These are phyloP conservation scores for Skeletonema grethae DNA, from an alignment of 108 stramenopile species.

Conservation along the genomic window DNA sequence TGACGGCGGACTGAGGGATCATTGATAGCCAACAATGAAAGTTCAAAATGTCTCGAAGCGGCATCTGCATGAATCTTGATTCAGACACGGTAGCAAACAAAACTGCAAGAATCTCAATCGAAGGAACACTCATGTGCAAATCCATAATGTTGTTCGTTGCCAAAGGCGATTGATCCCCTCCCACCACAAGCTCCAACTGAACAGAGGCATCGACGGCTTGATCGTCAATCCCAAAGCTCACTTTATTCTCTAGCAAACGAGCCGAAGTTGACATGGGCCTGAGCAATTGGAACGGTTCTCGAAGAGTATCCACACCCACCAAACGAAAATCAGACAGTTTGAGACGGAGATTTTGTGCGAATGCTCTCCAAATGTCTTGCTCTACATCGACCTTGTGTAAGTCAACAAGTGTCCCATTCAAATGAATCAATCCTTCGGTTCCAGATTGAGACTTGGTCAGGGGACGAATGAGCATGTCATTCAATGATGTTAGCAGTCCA, in stretches of 20 bases:
- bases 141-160: conserved; percentile 45
- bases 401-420: conserved; percentile 42
- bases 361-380: conserved; percentile 45
- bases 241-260: conserved; percentile 37
- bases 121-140: conserved; percentile 26
- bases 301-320: conserved; percentile 39
- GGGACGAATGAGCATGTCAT: conserved; percentile 59
- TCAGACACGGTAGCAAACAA: conserved; percentile 40
- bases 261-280: conserved; percentile 38
- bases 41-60: conserved; percentile 40
- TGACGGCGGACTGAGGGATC: conserved; percentile 14
- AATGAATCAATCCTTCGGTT: conserved; percentile 40
- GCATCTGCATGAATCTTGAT: conserved; percentile 34
- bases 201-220: conserved; percentile 31
- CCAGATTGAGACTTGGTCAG: conserved; percentile 66
- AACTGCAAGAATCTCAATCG: conserved; percentile 36
- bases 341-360: conserved; percentile 41
- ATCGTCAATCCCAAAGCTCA: conserved; percentile 30
- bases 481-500: conserved; percentile 54
- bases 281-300: conserved; percentile 36
- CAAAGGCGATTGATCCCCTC: conserved; percentile 33
- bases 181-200: conserved; percentile 30
- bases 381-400: conserved; percentile 32
- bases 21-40: conserved; percentile 47
- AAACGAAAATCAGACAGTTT: conserved; percentile 31